phyloP scores from a whole-genome alignment of 2,329 filamentous ascomycete genomes.

The Periconia digitata region DNA sequence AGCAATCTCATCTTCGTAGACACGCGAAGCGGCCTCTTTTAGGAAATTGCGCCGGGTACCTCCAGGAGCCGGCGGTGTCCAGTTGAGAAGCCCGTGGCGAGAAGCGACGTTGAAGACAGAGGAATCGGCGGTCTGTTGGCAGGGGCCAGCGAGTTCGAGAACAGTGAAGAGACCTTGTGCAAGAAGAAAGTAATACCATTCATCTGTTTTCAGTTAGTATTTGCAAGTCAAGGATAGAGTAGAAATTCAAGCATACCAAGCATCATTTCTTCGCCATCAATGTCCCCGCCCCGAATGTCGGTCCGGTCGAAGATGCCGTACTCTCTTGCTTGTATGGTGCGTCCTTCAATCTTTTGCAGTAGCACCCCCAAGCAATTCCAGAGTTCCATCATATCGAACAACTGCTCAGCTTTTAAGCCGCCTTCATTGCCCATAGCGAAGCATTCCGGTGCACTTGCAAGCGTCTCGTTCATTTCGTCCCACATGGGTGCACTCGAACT shows the following conservation, averaged over 20 bases:
- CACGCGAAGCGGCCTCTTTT: conserved; percentile 60
- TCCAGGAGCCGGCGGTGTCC: conserved; percentile 51
- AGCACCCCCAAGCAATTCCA: conserved; percentile 63
- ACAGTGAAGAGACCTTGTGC: conserved; percentile 61
- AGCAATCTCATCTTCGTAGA: conserved; percentile 58
- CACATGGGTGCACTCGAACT: conserved; percentile 52
- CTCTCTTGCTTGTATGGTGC: conserved; percentile 56
- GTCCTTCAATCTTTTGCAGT: conserved; percentile 58
- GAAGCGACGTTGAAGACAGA: conserved; percentile 57
- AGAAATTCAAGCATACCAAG: conserved; percentile 46
- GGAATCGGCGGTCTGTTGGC: conserved; percentile 36
- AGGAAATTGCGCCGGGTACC: conserved; percentile 59
- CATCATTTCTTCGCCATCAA: conserved; percentile 55
- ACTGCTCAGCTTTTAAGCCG: conserved; percentile 57
- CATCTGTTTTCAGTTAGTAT: conserved; percentile 47
- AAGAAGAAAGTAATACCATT: conserved; percentile 63
- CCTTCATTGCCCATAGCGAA: conserved; percentile 60
- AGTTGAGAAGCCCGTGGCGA: conserved; percentile 58
- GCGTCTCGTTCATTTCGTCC: conserved; percentile 55
- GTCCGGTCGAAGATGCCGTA: conserved; percentile 58
- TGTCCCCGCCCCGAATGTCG: conserved; percentile 50
- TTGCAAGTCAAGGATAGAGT: neutral
- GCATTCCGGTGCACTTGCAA: conserved; percentile 59
- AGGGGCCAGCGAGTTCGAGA: conserved; percentile 51
- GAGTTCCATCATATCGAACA: conserved; percentile 66